Evolutionary conservation across 1,284 basidiomycete species (phyloP), one percentile per base, ranked within the genome.

Genomic region (Phylloporus sp.): DNA sequence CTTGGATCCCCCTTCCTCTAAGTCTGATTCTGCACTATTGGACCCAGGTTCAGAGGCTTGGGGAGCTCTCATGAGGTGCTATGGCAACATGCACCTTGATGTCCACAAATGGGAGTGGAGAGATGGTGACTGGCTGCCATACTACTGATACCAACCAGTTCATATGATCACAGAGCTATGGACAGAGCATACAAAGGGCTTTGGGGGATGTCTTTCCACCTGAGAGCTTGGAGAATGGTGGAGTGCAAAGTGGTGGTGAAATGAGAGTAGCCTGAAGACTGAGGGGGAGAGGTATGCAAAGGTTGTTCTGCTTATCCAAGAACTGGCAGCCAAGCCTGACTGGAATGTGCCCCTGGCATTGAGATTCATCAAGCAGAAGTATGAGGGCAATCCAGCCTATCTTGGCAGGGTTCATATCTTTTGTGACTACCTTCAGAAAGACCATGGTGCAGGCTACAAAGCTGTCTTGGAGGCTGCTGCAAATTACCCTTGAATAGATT

Each of bases 361-460:
- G 22, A 59, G 63, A 20, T 70, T 69, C 39, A 53, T 69, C 31
- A 56, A 26, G 34, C 59, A 70, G 51, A 65, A 62, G 53, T 70
- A 66, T 47, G 60, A 69, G 52, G 57, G 20, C 18, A 24, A 46
- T 28, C 60, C 58, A 4, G 42, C 53, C 50, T 61, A 65, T 29
- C 42, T 61, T 37, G 65, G 52, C 34, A 68, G 26, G 51, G 60
- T 62, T 18, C 18, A 50, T 50, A 42, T 54, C 8, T 67, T 70
- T 54, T 66, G 64, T 61, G 60, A 69, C 34, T 63, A 66, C 37
- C 62, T 69, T 20, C 37, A 60, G 44, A 68, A 54, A 44, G 46
- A 42, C 8, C 18, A 26, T 40, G 60, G 65, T 29, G 22, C 11
- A 13, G 59, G 64, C 46, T 53, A 60, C 53, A 52, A 32, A 24